phyloP scores from a whole-genome alignment of 306 rosid genomes.

The Begonia peltatifolia region DNA sequence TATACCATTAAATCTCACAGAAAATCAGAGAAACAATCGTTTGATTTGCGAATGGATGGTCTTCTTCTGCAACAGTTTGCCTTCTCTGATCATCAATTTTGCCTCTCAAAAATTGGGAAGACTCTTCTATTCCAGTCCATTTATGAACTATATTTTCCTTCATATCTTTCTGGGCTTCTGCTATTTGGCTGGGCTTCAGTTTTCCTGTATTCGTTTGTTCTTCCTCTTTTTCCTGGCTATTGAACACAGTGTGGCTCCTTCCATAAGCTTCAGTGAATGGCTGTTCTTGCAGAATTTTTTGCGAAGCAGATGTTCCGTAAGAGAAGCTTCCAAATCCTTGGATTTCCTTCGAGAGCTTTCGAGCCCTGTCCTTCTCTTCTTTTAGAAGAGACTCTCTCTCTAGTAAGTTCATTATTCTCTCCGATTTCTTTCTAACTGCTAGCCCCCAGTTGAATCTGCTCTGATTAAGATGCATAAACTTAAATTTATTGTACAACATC shows the following conservation, averaged over 20 bases:
- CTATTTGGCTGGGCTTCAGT: slow-evolving; percentile 2
- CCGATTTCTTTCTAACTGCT: slow-evolving; percentile 66
- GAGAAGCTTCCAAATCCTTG: slow-evolving; percentile 82
- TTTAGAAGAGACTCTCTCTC: slow-evolving; percentile 52
- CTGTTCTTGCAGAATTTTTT: slow-evolving; percentile 27
- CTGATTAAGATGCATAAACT: not conserved
- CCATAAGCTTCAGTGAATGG: slow-evolving; percentile 23
- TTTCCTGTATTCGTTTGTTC: not conserved
- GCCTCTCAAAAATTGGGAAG: slow-evolving; percentile 24
- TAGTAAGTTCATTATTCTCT: slow-evolving; percentile 44
- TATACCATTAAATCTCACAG: not conserved
- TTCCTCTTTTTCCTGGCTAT: slow-evolving; percentile 24
- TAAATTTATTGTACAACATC: no score
- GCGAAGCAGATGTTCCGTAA: slow-evolving; percentile 27
- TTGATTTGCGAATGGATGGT: slow-evolving; percentile 38
- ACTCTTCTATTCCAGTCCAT: slow-evolving; percentile 12
- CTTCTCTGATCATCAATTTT: slow-evolving; percentile 14
- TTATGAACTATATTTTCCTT: slow-evolving; percentile 45
- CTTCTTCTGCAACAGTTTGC: slow-evolving; percentile 23
- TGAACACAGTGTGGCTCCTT: slow-evolving; percentile 29
- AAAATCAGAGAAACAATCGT: slow-evolving; percentile 38
- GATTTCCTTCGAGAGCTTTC: slow-evolving; percentile 70
- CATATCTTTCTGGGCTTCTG: slow-evolving; percentile 23
- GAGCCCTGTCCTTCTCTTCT: slow-evolving; percentile 65
- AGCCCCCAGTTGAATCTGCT: slow-evolving; percentile 97